Percentiles rank a stretch among this genome's conserved stretches.
Evolutionary conservation across 78 protist species (phyloP).

Genomic region (Dictyostelium capitatum): DNA sequence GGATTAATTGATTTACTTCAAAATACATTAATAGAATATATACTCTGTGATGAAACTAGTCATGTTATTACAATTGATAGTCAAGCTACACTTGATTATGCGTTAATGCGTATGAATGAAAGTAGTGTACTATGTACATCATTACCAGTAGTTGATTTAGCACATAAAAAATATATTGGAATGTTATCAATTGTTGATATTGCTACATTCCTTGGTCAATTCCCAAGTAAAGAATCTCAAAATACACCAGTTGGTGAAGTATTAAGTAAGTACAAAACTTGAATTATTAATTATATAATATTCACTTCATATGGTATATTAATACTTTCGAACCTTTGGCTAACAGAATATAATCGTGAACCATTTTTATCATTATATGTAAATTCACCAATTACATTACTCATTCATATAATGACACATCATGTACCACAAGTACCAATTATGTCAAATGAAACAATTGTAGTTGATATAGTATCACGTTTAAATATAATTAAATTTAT

Average conservation of each 20-base stretch:
- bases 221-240: constrained; percentile 34
- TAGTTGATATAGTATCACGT: constrained; percentile 74
- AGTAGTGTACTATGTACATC: constrained; percentile 4
- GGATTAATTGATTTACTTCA: constrained; percentile 39
- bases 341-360: constrained; percentile 71
- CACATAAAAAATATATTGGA: constrained; percentile 49
- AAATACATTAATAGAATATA: constrained; percentile 56
- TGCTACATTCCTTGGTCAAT: constrained; percentile 31
- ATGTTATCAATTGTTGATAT: constrained; percentile 57
- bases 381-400: constrained; percentile 48
- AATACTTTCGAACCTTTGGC: too few relatives aligned
- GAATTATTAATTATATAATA: not conserved
- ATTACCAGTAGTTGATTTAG: constrained; percentile 49
- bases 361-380: constrained; percentile 74
- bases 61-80: constrained; percentile 66
- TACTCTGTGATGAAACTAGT: constrained; percentile 30
- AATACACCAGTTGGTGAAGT: constrained; percentile 72
- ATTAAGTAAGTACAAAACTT: constrained; percentile 17
- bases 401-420: constrained; percentile 71
- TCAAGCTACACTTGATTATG: constrained; percentile 56
- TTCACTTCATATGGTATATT: not conserved
- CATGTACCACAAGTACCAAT: constrained; percentile 51
- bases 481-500: constrained; percentile 44
- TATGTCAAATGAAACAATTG: constrained; percentile 50
- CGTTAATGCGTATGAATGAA: constrained; percentile 72